Conservation (phyloP, 2,329 filamentous ascomycete genomes). For the Hypomyces rosellus region DNA sequence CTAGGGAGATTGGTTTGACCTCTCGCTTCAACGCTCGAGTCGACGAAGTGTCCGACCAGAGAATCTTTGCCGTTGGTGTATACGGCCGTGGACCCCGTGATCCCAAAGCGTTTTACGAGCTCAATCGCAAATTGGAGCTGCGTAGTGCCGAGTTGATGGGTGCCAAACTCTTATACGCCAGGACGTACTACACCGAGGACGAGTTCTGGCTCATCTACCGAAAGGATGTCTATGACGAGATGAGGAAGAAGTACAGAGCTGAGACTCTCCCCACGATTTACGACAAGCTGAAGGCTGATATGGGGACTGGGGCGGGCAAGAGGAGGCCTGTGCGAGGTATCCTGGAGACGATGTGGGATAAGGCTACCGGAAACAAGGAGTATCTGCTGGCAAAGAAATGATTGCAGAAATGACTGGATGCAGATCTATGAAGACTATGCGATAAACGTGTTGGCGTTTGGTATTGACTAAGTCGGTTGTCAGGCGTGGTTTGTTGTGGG, state of each 20-base stretch:
- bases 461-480: too few species aligned
- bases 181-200: constrained; percentile 45
- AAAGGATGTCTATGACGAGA: constrained; percentile 38
- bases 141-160: constrained; percentile 43
- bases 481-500: too few species aligned
- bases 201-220: constrained; percentile 51
- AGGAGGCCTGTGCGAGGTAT: constrained; percentile 21
- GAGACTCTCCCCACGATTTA: constrained; percentile 42
- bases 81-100: constrained; percentile 35
- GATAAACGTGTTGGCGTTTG: too few species aligned
- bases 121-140: constrained; percentile 44
- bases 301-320: constrained; percentile 20
- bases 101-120: constrained; percentile 34
- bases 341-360: constrained; percentile 25
- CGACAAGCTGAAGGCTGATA: constrained; percentile 44
- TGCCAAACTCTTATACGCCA: constrained; percentile 51
- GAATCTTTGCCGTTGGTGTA: constrained; percentile 40
- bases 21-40: constrained; percentile 28
- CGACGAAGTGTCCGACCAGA: constrained; percentile 22
- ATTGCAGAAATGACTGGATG: background rate
- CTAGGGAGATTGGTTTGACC: constrained; percentile 23
- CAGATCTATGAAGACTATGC: too few species aligned
- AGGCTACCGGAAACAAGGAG: constrained; percentile 22
- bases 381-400: constrained; percentile 22
- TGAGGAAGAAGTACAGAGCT: constrained; percentile 44